Conservation (phyloP, 1,284 basidiomycete genomes). For the Rhodotorula sp. region DNA sequence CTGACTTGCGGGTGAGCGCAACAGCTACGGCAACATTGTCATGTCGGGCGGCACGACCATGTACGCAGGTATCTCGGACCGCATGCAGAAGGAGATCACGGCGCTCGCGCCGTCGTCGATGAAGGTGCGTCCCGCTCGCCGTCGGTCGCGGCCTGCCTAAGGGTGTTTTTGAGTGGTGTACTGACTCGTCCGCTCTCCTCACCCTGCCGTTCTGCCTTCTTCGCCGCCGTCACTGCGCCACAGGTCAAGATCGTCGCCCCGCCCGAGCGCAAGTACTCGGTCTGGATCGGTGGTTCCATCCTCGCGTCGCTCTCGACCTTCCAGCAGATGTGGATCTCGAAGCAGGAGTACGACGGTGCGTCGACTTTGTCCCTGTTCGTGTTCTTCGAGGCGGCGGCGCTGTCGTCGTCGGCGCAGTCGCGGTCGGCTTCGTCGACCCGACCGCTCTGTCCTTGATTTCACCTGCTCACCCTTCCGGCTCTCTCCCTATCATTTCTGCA, state of each 20-base stretch:
- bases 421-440: no score
- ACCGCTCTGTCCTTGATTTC: no score
- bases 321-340: conserved; percentile 80
- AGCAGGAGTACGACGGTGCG: conserved; percentile 60
- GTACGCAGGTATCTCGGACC: conserved; percentile 95
- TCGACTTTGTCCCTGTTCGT: not conserved
- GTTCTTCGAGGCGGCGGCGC: no score
- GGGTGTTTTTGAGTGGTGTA: not conserved
- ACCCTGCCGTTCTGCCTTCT: not conserved
- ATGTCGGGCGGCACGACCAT: conserved; percentile 95
- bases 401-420: not conserved
- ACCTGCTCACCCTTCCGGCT: no score
- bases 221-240: not conserved
- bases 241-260: conserved; percentile 78
- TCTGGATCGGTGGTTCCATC: conserved; percentile 99
- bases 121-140: conserved; percentile 58
- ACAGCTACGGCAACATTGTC: conserved; percentile 80
- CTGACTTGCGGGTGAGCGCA: no score
- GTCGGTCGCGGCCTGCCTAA: conserved; percentile 54
- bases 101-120: conserved; percentile 74
- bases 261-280: conserved; percentile 76
- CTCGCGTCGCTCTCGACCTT: conserved; percentile 93
- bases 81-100: conserved; percentile 97
- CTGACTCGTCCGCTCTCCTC: not conserved
- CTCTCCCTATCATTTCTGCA: no score